These are phyloP conservation scores for Wickerhamomyces sydowiorum DNA, from an alignment of 805 yeast genomes.

Conservation along the genomic window DNA sequence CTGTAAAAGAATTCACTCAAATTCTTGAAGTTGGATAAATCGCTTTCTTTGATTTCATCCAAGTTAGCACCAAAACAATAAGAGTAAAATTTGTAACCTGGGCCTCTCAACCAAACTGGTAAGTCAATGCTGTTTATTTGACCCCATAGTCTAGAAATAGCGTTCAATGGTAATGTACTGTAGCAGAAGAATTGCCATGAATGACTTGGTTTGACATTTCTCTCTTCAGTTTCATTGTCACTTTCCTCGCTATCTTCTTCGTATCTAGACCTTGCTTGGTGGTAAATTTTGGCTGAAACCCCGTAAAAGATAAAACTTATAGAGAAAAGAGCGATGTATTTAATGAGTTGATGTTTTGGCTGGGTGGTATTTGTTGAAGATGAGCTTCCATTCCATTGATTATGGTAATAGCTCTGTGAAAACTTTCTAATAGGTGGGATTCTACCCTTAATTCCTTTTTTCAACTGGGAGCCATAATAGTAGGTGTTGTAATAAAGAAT, in stretches of 20 bases:
- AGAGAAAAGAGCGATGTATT: conserved; percentile 22
- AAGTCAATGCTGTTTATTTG: conserved; percentile 73
- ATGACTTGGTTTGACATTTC: conserved; percentile 52
- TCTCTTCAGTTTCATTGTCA: conserved; percentile 23
- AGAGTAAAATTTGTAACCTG: conserved; percentile 76
- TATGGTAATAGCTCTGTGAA: conserved; percentile 15
- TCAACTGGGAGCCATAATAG: conserved; percentile 30
- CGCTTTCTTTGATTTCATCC: conserved; percentile 83
- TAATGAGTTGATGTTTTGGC: conserved; percentile 19
- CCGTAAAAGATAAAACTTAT: conserved; percentile 23
- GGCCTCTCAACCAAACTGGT: conserved; percentile 84
- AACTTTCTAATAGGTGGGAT: conserved; percentile 23
- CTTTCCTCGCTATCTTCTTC: conserved; percentile 19
- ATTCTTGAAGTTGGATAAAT: conserved; percentile 68
- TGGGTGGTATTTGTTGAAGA: conserved; percentile 7
- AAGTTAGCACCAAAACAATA: conserved; percentile 80
- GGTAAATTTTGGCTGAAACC: conserved; percentile 21
- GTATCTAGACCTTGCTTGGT: conserved; percentile 16
- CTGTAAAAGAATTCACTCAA: conserved; percentile 91
- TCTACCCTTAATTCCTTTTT: conserved; percentile 23
- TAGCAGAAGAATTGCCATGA: conserved; percentile 91
- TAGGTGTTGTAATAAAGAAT: conserved; percentile 41
- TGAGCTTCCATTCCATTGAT: conserved; percentile 18
- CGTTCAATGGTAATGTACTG: conserved; percentile 84
- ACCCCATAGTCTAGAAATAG: conserved; percentile 94